Base-by-base conservation (phyloP, 345 rosid genomes). In the Arabis alpina region DNA sequence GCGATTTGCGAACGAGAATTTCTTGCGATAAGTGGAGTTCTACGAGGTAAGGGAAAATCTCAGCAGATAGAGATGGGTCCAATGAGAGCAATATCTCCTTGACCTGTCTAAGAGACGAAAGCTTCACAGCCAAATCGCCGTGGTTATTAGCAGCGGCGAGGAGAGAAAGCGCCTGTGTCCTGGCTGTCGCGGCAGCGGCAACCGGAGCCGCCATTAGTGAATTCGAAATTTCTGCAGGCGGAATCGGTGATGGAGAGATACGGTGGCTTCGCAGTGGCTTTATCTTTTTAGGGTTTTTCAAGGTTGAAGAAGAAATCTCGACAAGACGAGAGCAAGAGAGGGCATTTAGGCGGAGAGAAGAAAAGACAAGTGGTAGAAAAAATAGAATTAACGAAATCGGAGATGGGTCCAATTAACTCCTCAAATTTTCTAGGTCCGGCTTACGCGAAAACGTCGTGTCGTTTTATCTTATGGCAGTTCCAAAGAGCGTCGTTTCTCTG, bases 11-110 rank as follows among this genome's bases (percentile, higher is more conserved):
- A 64, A 93, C 96, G 59, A 88, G 91, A 65, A 56, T 44, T 75
- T 93, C 89, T 6, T 87, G 88, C 7, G 98, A 90, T 54, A 75
- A 77, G 63, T 90, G 97, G 66, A 93, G 93, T 70, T 88, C 96
- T 10, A 77, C 84, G 71, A 90, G 76, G 78, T 82, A 87, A 10
- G 96, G 92, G 74, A 90, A 86, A 59, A 90, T 80, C 79, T 90
- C 96, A 50, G 89, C 82, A 36, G 92, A 90, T 13, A 80, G 77
- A 54, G 96, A 77, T 42, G 93, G 81, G 42, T 85, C 90, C 62
- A 82, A 63, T 47, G 97, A 83, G 34, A 82, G 79, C 19, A 93
- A 72, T 28, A 93, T 79, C 75, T 84, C 91, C 61, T 76, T 93
- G 68, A 85, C 89, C 82, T 93, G 98, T 63, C 80, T 83, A 6